phyloP scores from a whole-genome alignment of 73 alveolate species.

The Paraurostyla sp. region DNA sequence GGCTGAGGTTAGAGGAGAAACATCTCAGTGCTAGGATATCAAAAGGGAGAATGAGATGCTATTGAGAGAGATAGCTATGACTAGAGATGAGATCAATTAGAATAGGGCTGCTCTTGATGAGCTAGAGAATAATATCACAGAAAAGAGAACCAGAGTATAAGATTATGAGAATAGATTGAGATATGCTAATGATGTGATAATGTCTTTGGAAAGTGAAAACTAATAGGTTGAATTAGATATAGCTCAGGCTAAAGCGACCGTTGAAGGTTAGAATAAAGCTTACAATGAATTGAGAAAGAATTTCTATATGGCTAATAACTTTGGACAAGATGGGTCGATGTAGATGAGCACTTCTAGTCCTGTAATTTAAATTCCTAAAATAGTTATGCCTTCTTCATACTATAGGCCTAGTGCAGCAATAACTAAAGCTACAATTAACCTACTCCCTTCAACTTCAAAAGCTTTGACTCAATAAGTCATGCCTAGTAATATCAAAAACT shows the following conservation, averaged over 20 bases:
- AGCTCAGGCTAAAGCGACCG: background rate
- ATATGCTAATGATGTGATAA: conserved; percentile 35
- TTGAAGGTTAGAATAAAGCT: conserved; percentile 27
- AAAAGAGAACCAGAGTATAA: background rate
- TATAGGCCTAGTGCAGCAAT: background rate
- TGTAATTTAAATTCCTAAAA: background rate
- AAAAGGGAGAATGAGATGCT: conserved; percentile 12
- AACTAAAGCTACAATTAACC: background rate
- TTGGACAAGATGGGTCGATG: background rate
- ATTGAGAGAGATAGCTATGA: background rate
- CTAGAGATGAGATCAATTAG: background rate
- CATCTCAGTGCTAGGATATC: background rate
- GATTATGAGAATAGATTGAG: conserved; percentile 36
- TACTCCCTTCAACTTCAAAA: conserved; percentile 1
- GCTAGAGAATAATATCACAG: background rate
- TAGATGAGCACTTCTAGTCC: background rate
- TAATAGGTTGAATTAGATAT: background rate
- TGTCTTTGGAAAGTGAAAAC: conserved; percentile 16
- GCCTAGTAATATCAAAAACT: conserved; percentile 12
- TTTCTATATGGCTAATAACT: background rate
- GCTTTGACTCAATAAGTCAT: conserved; percentile 21
- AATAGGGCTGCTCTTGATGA: background rate
- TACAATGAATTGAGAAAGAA: conserved; percentile 20
- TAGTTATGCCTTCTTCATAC: background rate
- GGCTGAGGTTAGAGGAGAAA: conserved; percentile 41